Base-by-base conservation (phyloP, 2,329 filamentous ascomycete genomes). In the Colletotrichum sp. region DNA sequence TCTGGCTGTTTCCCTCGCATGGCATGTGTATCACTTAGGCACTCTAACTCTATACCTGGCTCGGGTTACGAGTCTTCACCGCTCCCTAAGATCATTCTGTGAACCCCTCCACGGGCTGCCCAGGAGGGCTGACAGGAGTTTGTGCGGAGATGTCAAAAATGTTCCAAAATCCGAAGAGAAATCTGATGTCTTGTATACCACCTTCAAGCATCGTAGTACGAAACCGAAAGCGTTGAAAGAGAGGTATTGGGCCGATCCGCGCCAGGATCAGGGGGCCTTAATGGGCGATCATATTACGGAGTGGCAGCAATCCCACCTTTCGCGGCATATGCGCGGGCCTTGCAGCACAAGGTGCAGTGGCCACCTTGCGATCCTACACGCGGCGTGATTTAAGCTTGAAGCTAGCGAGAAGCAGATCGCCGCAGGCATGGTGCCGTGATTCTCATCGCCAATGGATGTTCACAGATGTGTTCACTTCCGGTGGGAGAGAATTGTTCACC, bases 381-480 rank as follows among this genome's bases (percentile, higher is more conserved):
- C n/a, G 19, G 59, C 30, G 9, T 15, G 28, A 60, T 73, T 73
- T 68, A 75, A 73, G 64, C 70, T 75, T 75, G 57, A 64, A 30
- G 30, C 22, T 60, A 19, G 63, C 22, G 63, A 13, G 19, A 39
- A 27, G 55, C 15, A 60, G 64, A 75, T 65, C 34, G 30, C 16
- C 61, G 55, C 72, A 72, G 44, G 61, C 52, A 70, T 69, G 12
- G 2, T 32, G 39, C 44, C 7, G 68, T 25, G 25, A 55, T 34
- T 52, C 30, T 19, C 9, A 16, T 63, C n/a, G 28, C 25, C 27
- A 34, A 30, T 32, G 44, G 22, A 28, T 5, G 44, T 52, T 52
- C 12, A 52, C 6, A 52, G n/a, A 22, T 32, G 16, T 3, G 22
- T 19, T 48, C 22, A n/a, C 22, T 22, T 52, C 13, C 48, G 36